Evolutionary conservation across 208 protist species (phyloP).

Genomic region (Acanthamoeba divionensis): DNA sequence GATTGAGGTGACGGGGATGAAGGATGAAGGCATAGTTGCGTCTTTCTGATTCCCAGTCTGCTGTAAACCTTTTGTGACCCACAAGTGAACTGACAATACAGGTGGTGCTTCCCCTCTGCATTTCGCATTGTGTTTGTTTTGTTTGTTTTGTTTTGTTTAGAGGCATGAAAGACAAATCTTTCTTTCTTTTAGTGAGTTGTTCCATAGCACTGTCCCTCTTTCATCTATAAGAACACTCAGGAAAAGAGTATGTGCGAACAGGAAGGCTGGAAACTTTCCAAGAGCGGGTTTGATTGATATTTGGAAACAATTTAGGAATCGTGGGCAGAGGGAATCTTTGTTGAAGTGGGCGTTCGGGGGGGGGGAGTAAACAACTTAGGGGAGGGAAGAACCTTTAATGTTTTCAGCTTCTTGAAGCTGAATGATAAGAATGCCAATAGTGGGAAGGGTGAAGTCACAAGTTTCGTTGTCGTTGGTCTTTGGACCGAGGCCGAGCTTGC

Average conservation of each 20-base stretch:
- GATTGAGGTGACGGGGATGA: neutral
- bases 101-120: neutral
- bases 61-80: conserved; percentile 6
- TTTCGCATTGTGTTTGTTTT: neutral
- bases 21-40: neutral
- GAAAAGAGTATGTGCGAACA: neutral
- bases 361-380: neutral
- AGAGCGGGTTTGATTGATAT: neutral
- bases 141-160: too few species aligned
- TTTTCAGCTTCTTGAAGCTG: conserved; percentile 17
- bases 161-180: neutral
- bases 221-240: neutral
- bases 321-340: neutral
- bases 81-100: conserved; percentile 35
- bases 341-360: neutral
- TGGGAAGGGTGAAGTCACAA: neutral
- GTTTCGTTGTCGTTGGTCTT: neutral
- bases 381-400: neutral
- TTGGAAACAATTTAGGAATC: neutral
- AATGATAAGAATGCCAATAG: neutral
- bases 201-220: neutral
- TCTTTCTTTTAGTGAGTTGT: neutral
- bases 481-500: neutral
- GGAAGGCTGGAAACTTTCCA: neutral
- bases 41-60: neutral